Evolutionary conservation across 2,329 filamentous ascomycete species (phyloP).

Genomic region (Alternaria solani): DNA sequence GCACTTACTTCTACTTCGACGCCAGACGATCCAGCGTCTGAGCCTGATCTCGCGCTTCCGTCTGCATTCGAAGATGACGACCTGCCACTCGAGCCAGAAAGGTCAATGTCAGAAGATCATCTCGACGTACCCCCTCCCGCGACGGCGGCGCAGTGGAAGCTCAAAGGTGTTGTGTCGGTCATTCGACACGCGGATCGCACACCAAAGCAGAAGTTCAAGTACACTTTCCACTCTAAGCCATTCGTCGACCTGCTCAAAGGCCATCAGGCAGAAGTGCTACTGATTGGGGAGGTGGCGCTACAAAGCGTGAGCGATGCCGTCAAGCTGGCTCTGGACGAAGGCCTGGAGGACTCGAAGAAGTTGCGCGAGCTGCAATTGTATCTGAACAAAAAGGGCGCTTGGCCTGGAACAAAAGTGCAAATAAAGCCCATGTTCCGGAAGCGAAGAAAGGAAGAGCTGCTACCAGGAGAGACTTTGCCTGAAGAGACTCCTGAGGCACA

Average conservation of each 20-base stretch:
- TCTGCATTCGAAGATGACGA: conserved; percentile 38
- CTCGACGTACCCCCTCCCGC: conserved; percentile 57
- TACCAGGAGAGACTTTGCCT: conserved; percentile 40
- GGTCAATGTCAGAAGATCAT: conserved; percentile 45
- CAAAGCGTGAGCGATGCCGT: conserved; percentile 90
- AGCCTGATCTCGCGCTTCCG: conserved; percentile 44
- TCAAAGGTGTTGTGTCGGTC: conserved; percentile 97
- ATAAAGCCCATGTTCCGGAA: conserved; percentile 99
- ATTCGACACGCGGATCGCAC: conserved; percentile 96
- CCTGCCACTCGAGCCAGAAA: conserved; percentile 27
- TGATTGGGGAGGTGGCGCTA: conserved; percentile 90
- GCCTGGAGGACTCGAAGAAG: conserved; percentile 85
- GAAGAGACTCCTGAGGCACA: conserved; percentile 43
- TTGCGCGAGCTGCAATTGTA: conserved; percentile 86
- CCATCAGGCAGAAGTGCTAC: conserved; percentile 92
- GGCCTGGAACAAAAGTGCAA: conserved; percentile 96
- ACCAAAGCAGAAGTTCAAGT: conserved; percentile 99
- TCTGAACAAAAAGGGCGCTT: conserved; percentile 88
- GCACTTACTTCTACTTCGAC: conserved; percentile 15
- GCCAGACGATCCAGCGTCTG: conserved; percentile 35
- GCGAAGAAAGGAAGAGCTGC: conserved; percentile 71
- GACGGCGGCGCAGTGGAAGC: conserved; percentile 94
- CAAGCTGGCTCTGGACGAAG: conserved; percentile 77
- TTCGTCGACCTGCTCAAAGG: conserved; percentile 95
- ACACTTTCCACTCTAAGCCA: conserved; percentile 95